Evolutionary conservation across 108 stramenopile genomes (phyloP).

Genomic region (Skeletonema potamos): DNA sequence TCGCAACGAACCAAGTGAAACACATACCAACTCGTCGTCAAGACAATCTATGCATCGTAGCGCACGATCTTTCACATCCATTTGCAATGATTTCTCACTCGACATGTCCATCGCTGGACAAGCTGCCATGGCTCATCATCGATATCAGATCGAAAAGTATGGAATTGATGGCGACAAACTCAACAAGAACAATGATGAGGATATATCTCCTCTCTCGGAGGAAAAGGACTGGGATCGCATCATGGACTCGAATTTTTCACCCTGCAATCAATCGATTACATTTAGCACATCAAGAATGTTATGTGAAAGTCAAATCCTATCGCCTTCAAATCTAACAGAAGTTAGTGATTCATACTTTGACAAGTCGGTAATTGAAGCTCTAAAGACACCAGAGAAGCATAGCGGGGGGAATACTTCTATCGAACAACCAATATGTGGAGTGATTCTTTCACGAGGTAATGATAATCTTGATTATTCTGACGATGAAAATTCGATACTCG

Average conservation of each 20-base stretch:
- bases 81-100: constrained; percentile 26
- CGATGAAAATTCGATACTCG: neutral
- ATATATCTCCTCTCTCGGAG: neutral
- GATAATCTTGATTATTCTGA: neutral
- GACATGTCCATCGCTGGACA: constrained; percentile 46
- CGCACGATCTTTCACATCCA: neutral
- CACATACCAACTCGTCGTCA: neutral
- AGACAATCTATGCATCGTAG: neutral
- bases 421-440: neutral
- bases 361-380: constrained; percentile 20
- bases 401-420: neutral
- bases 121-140: constrained; percentile 40
- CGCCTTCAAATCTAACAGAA: constrained; percentile 14
- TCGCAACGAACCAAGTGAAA: neutral
- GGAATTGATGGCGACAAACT: constrained; percentile 22
- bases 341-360: constrained; percentile 25
- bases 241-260: constrained; percentile 28
- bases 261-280: too few relatives aligned
- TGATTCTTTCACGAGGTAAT: constrained; percentile 20
- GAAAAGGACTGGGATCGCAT: constrained; percentile 38
- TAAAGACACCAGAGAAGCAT: constrained; percentile 33
- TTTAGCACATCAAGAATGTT: too few relatives aligned
- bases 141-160: constrained; percentile 34
- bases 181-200: neutral
- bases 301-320: constrained; percentile 4